Evolutionary conservation across 2,329 filamentous ascomycete species (phyloP), one percentile per base, ranked within the genome.

Genomic region (Xylaria sp.): DNA sequence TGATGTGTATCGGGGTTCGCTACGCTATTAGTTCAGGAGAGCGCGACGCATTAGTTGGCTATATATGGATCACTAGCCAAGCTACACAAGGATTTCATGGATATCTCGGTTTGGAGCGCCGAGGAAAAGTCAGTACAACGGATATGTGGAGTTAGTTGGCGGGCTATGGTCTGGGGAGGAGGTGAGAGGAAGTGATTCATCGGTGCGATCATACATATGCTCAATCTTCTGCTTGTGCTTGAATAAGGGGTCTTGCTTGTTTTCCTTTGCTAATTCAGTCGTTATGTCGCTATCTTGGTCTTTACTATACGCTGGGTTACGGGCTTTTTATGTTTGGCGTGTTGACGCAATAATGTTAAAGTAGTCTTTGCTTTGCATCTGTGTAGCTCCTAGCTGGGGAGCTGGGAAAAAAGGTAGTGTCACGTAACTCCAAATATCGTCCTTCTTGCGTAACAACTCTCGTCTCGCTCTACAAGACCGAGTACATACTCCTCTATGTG

Each of bases 91-190:
- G 18, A 74, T 55, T 42, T 60, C 1, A 70, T 60, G 57, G 74
- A 72, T 35, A 74, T 65, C 53, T 68, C 64, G 59, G 60, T 63
- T 10, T 69, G 66, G 13, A 74, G 61, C 53, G 72, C 71, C 6
- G 42, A 21, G 5, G 63, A 63, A 1, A 69, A 53, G 1, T 32
- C 25, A 35, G 50, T 29, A 65, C 72, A 71, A 21, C 50, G 68
- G 53, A 48, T 42, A 23, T 63, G n/a, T n/a, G n/a, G n/a, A n/a
- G n/a, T n/a, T n/a, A n/a, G n/a, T n/a, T n/a, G n/a, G n/a, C n/a
- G n/a, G n/a, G n/a, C n/a, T n/a, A n/a, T n/a, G n/a, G n/a, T n/a
- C n/a, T n/a, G n/a, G n/a, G 44, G 16, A 5, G 29, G 29, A 21
- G 55, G 16, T n/a, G 10, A 2, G 40, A 44, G 48, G 16, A 6